These are phyloP conservation scores for Acer campestre DNA, from an alignment of 345 rosid species.

Conservation along the genomic window DNA sequence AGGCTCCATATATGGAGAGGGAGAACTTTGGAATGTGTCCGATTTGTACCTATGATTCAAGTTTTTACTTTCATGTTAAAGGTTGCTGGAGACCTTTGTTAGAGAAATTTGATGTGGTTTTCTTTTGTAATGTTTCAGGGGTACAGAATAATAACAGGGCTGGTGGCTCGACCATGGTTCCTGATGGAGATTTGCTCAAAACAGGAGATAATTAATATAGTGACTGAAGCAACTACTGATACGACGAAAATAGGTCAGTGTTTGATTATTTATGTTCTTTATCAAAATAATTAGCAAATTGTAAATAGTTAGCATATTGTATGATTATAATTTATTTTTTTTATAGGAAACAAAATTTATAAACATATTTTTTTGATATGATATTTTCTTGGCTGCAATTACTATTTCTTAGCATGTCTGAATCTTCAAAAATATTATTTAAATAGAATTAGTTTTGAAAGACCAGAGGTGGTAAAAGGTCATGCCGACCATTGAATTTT, in stretches of 20 bases:
- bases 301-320: not conserved
- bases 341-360: no score
- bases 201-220: slow-evolving; percentile 63
- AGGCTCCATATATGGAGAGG: not conserved
- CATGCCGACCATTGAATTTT: not conserved
- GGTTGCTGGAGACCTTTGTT: slow-evolving; percentile 1
- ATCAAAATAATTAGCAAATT: not conserved
- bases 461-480: not conserved
- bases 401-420: slow-evolving; percentile 1
- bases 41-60: not conserved
- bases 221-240: slow-evolving; percentile 69
- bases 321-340: no score
- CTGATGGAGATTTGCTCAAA: slow-evolving; percentile 78
- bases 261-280: not conserved
- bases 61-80: not conserved
- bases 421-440: not conserved
- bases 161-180: slow-evolving; percentile 87
- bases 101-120: slow-evolving; percentile 8
- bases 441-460: not conserved
- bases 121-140: slow-evolving; percentile 51
- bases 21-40: not conserved
- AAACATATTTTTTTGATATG: no score
- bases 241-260: slow-evolving; percentile 70
- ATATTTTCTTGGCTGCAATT: slow-evolving; percentile 7
- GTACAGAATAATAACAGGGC: slow-evolving; percentile 68